Base-by-base conservation (phyloP, 805 yeast species). In the Osmozyma mogii region DNA sequence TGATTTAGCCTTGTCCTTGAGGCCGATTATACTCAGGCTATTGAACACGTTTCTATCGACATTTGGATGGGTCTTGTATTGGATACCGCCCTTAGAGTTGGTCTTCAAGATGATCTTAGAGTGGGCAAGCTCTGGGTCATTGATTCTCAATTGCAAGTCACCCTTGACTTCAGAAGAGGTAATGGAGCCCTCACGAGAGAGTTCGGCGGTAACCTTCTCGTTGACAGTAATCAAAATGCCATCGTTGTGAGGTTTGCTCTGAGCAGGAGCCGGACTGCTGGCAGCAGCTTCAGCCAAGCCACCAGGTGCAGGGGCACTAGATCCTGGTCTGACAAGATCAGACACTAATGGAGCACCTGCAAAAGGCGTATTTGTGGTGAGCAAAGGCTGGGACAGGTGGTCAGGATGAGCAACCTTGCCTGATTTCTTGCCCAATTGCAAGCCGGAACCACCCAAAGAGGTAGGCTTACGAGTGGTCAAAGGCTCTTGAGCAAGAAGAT, bases 21-120 rank as follows among this genome's bases (percentile, higher is more conserved):
- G 70, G 1, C 81, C 81, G 47, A 92, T 75, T 24, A 70, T 56
- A 34, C 70, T 64, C 10, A 64, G 54, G 9, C 69, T 52, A 25
- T 70, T 66, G 55, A 89, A 92, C 48, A 73, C 56, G 24, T 61
- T 62, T 49, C 83, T 79, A 60, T 92, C 96, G 41, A 92, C 94
- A 52, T 89, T 88, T 40, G 98, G 98, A 64, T 92, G 96, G 10
- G 97, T 87, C 57, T 88, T 88, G 65, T 73, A 92, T 50, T 80
- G 87, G 26, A 76, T 63, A 40, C 61, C 74, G 22, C 65, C 55
- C 10, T 68, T 57, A 24, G 63, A 58, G 17, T 70, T 68, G 28
- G 36, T 43, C 24, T 62, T 54, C 40, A 88, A 61, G 37, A 70
- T 49, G 35, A 92, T 68, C 50, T 72, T 73, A 32, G 85, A 72